These are phyloP conservation scores for Capsicum rhomboideum DNA, from an alignment of 257 asterid species.

Conservation along the genomic window DNA sequence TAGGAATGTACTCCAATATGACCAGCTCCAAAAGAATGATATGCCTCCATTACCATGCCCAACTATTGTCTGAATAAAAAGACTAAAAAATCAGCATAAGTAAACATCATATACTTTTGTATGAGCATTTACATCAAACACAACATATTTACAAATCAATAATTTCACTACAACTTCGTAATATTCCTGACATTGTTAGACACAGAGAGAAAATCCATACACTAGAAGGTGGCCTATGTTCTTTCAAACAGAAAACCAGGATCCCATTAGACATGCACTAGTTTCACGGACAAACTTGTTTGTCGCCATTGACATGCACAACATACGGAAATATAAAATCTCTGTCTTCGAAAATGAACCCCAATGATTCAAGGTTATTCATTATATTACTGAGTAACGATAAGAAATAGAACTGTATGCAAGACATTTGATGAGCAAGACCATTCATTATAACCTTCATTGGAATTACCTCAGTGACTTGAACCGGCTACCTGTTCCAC, in stretches of 20 bases:
- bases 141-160: background rate
- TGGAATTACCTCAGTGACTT: background rate
- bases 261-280: background rate
- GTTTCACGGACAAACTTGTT: background rate
- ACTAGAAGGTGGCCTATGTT: background rate
- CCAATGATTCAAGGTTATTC: background rate
- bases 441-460: background rate
- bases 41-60: conserved; percentile 79
- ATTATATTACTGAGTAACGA: background rate
- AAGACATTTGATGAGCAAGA: background rate
- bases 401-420: background rate
- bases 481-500: background rate
- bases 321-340: background rate
- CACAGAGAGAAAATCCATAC: background rate
- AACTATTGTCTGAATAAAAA: conserved; percentile 54
- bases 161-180: background rate
- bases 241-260: background rate
- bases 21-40: conserved; percentile 99
- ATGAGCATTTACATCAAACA: background rate
- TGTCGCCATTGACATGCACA: background rate
- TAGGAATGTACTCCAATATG: conserved; percentile 98
- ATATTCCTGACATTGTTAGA: background rate
- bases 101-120: background rate
- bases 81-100: background rate
- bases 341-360: background rate